Evolutionary conservation across 495 filamentous ascomycete species (phyloP).

Genomic region (Elasticomyces elasticus): DNA sequence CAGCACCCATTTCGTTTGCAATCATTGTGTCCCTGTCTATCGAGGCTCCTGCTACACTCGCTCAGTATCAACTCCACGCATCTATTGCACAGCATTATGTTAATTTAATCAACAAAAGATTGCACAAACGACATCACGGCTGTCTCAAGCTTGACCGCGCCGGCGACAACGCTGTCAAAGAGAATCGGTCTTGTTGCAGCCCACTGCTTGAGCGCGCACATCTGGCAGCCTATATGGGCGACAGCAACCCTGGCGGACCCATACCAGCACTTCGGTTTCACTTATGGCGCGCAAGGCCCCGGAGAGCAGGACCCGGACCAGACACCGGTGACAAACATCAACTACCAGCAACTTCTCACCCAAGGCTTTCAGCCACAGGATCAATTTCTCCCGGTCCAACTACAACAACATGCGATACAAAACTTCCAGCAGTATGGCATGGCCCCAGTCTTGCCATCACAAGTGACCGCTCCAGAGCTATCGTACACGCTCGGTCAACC

Average conservation of each 20-base stretch:
- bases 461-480: conserved; percentile 16
- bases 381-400: background rate
- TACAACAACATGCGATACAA: conserved; percentile 1
- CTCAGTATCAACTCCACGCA: background rate
- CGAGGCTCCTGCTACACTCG: conserved; percentile 3
- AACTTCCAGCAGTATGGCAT: conserved; percentile 22
- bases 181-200: conserved; percentile 29
- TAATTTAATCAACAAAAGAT: background rate
- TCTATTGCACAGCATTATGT: background rate
- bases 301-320: conserved; percentile 14
- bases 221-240: conserved; percentile 64
- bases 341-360: conserved; percentile 17
- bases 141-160: background rate
- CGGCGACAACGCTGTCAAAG: conserved; percentile 20
- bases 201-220: conserved; percentile 58
- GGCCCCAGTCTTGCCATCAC: conserved; percentile 12
- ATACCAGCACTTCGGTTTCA: conserved; percentile 55
- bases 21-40: background rate
- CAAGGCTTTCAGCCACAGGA: conserved; percentile 14
- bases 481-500: conserved; percentile 14
- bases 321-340: conserved; percentile 12
- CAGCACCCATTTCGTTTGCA: conserved; percentile 7
- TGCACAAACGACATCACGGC: conserved; percentile 11
- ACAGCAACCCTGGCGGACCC: conserved; percentile 57
- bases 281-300: conserved; percentile 52